Evolutionary conservation across 805 yeast species (phyloP), one percentile per base, ranked within the genome.

Genomic region (Metschnikowia shivogae): DNA sequence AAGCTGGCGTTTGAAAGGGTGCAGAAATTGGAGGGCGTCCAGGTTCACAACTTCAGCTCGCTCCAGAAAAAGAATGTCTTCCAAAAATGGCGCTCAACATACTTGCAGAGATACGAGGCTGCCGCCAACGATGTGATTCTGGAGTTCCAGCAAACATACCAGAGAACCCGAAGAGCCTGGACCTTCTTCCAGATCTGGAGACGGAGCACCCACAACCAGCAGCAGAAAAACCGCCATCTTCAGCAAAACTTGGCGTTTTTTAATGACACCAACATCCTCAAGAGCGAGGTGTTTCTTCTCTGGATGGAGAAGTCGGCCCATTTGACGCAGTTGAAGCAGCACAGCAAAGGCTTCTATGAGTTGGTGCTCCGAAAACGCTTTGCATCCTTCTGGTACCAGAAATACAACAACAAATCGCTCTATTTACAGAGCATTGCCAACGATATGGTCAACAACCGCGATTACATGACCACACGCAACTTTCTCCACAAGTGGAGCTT

Each of bases 401-500:
- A 60, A 36, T 64, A 54, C 36, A 44, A 55, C 20, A 53, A 54
- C 28, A 61, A 61, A 27, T 52, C 46, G 3, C 47, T 52, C 6
- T 56, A 62, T 27, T 47, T 70, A 35, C 45, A 54, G 3, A 68
- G 65, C 8, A 47, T 60, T 3, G 64, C 64, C 5, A 67, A 68
- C n/a, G 65, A 64, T 9, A 46, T 56, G 26, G 27, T 60, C 11
- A 62, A 60, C 40, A 61, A 62, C 27, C 55, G 50, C 31, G 72
- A 68, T 29, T 59, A 62, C 27, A 51, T 41, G 12, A 54, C 43
- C 33, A 57, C 56, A 14, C 56, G 61, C 13, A 68, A 61, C 27
- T 42, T 56, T 11, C 46, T 70, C 12, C 54, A 66, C 31, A 57
- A 49, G 14, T 70, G 76, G 76, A 57, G 65, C 5, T 64, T 68